Conservation (phyloP, 192 early-diverging fungal genomes). For the Backusella westeae region DNA sequence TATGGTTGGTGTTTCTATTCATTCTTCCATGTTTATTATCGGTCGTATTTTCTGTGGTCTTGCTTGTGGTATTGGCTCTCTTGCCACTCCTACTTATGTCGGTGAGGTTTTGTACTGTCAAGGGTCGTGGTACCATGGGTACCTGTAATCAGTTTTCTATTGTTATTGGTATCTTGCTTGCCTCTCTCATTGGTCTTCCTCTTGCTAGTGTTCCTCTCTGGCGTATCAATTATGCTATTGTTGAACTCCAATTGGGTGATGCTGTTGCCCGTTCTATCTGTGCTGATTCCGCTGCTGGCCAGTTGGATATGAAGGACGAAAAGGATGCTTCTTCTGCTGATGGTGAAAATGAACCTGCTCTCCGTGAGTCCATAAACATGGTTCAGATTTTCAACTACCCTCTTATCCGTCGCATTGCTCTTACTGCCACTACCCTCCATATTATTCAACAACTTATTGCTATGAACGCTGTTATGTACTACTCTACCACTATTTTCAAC, state of each 20-base stretch:
- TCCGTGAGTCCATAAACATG: constrained; percentile 31
- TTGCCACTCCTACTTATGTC: constrained; percentile 53
- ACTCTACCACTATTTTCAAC: too few species aligned
- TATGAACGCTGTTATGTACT: constrained; percentile 64
- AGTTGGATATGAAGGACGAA: not conserved
- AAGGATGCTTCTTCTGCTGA: not conserved
- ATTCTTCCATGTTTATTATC: constrained; percentile 59
- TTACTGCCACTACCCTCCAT: constrained; percentile 63
- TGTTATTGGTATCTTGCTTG: constrained; percentile 72
- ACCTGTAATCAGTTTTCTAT: constrained; percentile 32
- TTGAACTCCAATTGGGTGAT: constrained; percentile 33
- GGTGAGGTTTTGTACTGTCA: constrained; percentile 41
- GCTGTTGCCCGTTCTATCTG: not conserved
- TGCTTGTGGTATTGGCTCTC: constrained; percentile 64
- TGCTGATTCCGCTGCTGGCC: not conserved
- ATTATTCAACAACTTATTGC: constrained; percentile 78
- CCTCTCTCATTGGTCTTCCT: constrained; percentile 52
- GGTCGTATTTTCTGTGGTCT: constrained; percentile 74
- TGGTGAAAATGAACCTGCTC: not conserved
- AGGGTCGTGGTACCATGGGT: constrained; percentile 65
- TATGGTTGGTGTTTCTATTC: constrained; percentile 58
- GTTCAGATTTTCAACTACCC: constrained; percentile 26
- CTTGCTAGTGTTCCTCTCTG: constrained; percentile 50
- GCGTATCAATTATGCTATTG: constrained; percentile 66
- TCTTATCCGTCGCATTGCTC: constrained; percentile 55